These are phyloP conservation scores for Hawksworthiomyces lignivorus DNA, from an alignment of 2,329 filamentous ascomycete genomes.

Conservation along the genomic window DNA sequence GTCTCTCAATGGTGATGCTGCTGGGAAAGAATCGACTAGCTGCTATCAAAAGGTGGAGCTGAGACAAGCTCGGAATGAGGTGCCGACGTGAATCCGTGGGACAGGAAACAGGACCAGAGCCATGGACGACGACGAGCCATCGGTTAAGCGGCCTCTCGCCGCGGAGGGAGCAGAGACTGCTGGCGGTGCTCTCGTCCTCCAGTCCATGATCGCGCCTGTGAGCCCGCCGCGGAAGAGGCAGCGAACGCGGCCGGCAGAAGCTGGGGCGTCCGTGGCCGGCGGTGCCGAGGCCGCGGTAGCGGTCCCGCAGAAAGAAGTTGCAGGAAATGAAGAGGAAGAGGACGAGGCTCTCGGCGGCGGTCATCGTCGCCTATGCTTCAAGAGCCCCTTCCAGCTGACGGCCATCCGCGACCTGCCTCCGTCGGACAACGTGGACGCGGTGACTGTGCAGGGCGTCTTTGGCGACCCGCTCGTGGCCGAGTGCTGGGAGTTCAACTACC, in stretches of 20 bases:
- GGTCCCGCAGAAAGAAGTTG: too few relatives aligned
- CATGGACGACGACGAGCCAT: too few relatives aligned
- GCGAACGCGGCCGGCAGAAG: constrained; percentile 1
- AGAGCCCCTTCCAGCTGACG: constrained; percentile 59
- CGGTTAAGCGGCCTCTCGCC: too few relatives aligned
- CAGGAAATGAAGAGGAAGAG: not conserved
- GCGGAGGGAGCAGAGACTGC: not conserved
- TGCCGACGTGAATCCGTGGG: too few relatives aligned
- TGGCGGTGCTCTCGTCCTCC: constrained; percentile 8
- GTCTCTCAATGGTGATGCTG: too few relatives aligned
- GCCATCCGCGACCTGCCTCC: constrained; percentile 56
- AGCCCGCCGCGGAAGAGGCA: constrained; percentile 37
- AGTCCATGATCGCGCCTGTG: constrained; percentile 24
- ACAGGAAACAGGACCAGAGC: too few relatives aligned
- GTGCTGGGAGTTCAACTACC: constrained; percentile 63
- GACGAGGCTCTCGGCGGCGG: not conserved
- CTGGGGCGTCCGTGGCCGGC: too few relatives aligned
- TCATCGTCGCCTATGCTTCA: not conserved
- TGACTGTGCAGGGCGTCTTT: constrained; percentile 60
- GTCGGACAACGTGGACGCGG: constrained; percentile 54
- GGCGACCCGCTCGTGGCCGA: constrained; percentile 66
- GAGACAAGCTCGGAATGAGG: too few relatives aligned
- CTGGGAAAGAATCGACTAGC: too few relatives aligned
- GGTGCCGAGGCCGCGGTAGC: too few relatives aligned
- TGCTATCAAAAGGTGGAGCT: too few relatives aligned